Evolutionary conservation across 192 early-diverging fungal species (phyloP).

Genomic region (Coemansia sp.): DNA sequence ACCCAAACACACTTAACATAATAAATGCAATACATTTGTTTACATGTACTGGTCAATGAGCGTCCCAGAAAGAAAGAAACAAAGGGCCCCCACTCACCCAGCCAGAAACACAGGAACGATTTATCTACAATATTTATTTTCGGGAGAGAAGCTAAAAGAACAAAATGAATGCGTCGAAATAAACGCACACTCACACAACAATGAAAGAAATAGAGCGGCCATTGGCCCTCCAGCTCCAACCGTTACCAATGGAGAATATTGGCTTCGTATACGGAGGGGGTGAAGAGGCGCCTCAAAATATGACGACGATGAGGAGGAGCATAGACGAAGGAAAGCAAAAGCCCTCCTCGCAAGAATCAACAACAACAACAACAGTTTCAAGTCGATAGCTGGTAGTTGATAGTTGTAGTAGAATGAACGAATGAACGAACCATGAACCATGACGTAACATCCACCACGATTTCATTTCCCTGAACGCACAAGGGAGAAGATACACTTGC

Average conservation of each 20-base stretch:
- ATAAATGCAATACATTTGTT: too few species aligned
- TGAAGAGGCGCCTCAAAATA: too few species aligned
- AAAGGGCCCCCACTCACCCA: conserved; percentile 26
- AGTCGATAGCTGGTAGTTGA: too few species aligned
- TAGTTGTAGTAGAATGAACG: too few species aligned
- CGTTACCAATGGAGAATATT: not conserved
- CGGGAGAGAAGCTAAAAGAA: conserved; percentile 1
- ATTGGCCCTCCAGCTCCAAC: not conserved
- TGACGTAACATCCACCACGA: not conserved
- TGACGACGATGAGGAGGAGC: too few species aligned
- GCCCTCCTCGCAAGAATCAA: too few species aligned
- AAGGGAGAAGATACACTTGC: too few species aligned
- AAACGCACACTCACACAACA: conserved; percentile 4
- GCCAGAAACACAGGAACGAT: not conserved
- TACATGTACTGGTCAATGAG: not conserved
- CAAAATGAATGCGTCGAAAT: not conserved
- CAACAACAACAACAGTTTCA: conserved; percentile 1
- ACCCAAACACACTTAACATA: too few species aligned
- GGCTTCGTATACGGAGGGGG: not conserved
- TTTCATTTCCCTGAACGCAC: not conserved
- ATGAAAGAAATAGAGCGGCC: not conserved
- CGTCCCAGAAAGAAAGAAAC: not conserved
- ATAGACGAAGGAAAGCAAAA: too few species aligned
- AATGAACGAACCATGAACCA: too few species aligned
- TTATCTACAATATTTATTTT: conserved; percentile 7